Evolutionary conservation across 768 basidiomycete species (phyloP), one percentile per base, ranked within the genome.

Genomic region (Russula emetica): DNA sequence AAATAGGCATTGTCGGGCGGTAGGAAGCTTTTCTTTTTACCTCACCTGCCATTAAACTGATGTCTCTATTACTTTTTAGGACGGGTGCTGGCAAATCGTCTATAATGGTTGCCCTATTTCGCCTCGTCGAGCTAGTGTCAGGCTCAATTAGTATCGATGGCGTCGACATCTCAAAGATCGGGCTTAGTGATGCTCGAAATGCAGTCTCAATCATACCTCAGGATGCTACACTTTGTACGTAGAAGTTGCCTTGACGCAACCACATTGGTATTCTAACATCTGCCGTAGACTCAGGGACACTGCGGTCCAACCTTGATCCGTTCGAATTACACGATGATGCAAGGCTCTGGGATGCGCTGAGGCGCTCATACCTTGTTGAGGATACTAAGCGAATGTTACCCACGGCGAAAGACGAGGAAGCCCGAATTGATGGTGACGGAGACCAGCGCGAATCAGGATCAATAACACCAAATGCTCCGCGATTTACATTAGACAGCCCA

Each of bases 51-150:
- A 36, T 14, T 22, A 26, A 59, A 11, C 64, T 58, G 58, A 50
- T 22, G 18, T 58, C 18, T n/a, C 32, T 53, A 22, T 55, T 38
- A 57, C 20, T 36, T 47, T n/a, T 32, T 38, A 74, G 76, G 9
- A 94, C 92, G 20, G 92, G 92, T 54, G 92, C 93, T 0, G 93
- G 93, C 44, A 93, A 96, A 75, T 90, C 88, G n/a, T 90, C 90
- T 1, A 88, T 98, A 63, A 90, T 96, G 88, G 87, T 87, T 69
- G 87, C 91, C 6, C 78, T 97, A 0, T 95, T 87, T 75, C 85
- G 93, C 24, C 77, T 97, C 34, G 90, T 94, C 24, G 95, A 98
- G 69, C 78, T 90, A 22, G 75, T 80, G 0, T 83, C 84, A 10
- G 94, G 94, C 22, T 82, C 80, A 2, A 92, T 98, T 67, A 71